Percentiles rank a stretch among this genome's conserved stretches.
These are phyloP conservation scores for Glarea lozoyensis DNA, from an alignment of 495 filamentous ascomycete species.

Conservation along the genomic window DNA sequence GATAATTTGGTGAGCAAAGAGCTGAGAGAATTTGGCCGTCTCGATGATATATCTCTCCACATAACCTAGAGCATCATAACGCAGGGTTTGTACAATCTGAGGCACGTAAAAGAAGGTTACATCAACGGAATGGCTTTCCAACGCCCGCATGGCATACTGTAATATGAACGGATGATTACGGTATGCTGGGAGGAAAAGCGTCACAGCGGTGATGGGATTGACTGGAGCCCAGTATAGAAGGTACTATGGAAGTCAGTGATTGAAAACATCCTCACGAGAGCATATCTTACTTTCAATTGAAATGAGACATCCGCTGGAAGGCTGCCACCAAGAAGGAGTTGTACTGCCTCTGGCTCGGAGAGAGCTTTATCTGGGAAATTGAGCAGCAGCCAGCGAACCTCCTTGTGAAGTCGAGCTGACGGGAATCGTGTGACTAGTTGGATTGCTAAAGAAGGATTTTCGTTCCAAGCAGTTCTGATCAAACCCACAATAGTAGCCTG, in stretches of 20 bases:
- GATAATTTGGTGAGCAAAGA: constrained; percentile 98
- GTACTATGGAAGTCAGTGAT: constrained; percentile 51
- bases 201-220: constrained; percentile 85
- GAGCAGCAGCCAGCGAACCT: constrained; percentile 70
- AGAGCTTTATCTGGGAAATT: constrained; percentile 76
- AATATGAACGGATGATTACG: constrained; percentile 90
- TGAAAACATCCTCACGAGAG: neutral
- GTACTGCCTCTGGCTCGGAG: constrained; percentile 67
- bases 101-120: constrained; percentile 98
- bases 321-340: constrained; percentile 66
- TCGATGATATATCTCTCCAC: constrained; percentile 95
- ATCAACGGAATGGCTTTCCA: constrained; percentile 89
- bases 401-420: constrained; percentile 57
- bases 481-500: constrained; percentile 48
- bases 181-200: constrained; percentile 87
- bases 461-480: constrained; percentile 75
- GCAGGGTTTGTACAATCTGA: constrained; percentile 92
- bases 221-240: constrained; percentile 91
- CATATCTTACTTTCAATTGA: constrained; percentile 64
- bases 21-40: constrained; percentile 87
- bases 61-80: constrained; percentile 90
- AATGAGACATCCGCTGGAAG: constrained; percentile 71
- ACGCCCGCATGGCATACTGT: constrained; percentile 93
- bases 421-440: constrained; percentile 74
- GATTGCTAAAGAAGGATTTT: constrained; percentile 73